Percentiles rank a stretch among this genome's conserved stretches.
phyloP scores from a whole-genome alignment of 2,329 filamentous ascomycete species.

The Chaetomiaceae sp. region DNA sequence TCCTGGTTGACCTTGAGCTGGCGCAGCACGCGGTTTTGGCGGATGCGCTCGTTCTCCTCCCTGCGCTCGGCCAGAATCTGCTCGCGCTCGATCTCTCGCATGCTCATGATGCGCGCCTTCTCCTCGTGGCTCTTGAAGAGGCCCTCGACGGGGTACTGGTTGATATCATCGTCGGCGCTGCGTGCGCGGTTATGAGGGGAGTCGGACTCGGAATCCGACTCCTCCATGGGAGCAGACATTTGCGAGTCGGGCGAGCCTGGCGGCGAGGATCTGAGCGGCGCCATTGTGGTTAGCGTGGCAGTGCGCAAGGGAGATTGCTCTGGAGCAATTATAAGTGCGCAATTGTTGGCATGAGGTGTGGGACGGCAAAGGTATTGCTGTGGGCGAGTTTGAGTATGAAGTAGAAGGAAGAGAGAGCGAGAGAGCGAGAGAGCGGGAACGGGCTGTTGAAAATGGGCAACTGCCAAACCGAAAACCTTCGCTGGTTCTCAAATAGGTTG shows the following conservation, averaged over 20 bases:
- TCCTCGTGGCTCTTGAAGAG: slow-evolving; percentile 71
- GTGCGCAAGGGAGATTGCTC: background rate
- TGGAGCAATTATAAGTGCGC: too few relatives aligned
- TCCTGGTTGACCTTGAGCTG: slow-evolving; percentile 66
- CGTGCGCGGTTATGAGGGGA: slow-evolving; percentile 42
- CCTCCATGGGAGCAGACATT: slow-evolving; percentile 83
- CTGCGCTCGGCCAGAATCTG: slow-evolving; percentile 83
- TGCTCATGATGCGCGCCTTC: slow-evolving; percentile 71
- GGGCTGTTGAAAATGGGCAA: too few relatives aligned
- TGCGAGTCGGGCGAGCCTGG: slow-evolving; percentile 69
- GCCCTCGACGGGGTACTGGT: slow-evolving; percentile 81
- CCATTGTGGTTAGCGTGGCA: slow-evolving; percentile 12
- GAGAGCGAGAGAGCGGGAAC: too few relatives aligned
- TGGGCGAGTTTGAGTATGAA: too few relatives aligned
- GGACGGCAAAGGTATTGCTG: too few relatives aligned
- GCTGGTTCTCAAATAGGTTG: background rate
- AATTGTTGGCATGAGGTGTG: background rate
- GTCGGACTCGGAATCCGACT: slow-evolving; percentile 75
- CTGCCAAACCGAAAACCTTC: background rate
- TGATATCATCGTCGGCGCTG: slow-evolving; percentile 51
- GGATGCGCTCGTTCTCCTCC: slow-evolving; percentile 68
- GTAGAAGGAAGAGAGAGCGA: too few relatives aligned
- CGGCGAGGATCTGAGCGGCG: slow-evolving; percentile 57
- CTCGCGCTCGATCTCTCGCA: slow-evolving; percentile 89
- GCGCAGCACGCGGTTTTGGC: slow-evolving; percentile 77